These are phyloP conservation scores for Pterulicium gracile DNA, from an alignment of 1,284 basidiomycete species.

Conservation along the genomic window DNA sequence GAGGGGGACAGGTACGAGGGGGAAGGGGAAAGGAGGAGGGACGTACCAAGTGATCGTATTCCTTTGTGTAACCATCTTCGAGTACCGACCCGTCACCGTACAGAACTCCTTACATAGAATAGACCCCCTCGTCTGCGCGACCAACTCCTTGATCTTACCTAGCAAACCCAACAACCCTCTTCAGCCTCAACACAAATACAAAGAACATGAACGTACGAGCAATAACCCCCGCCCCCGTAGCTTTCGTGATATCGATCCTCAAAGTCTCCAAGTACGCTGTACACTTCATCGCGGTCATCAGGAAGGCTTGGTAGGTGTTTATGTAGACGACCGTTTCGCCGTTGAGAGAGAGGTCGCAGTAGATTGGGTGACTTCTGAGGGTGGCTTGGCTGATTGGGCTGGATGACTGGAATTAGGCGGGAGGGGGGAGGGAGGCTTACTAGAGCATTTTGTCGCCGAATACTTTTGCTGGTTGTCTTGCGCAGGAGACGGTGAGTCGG, in stretches of 20 bases:
- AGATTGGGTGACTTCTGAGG: conserved; percentile 62
- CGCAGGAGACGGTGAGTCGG: conserved; percentile 56
- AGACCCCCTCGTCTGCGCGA: not conserved
- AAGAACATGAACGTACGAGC: not conserved
- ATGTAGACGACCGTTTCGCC: conserved; percentile 47
- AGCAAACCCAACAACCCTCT: not conserved
- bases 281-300: conserved; percentile 85
- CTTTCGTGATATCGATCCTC: conserved; percentile 26
- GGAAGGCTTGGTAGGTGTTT: conserved; percentile 83
- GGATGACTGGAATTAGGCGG: too few relatives aligned
- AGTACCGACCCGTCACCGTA: not conserved
- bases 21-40: too few relatives aligned
- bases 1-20: not conserved
- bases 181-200: not conserved
- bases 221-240: not conserved
- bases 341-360: conserved; percentile 71
- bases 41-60: not conserved
- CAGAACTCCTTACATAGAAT: not conserved
- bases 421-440: conserved; percentile 30
- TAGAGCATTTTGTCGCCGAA: conserved; percentile 62
- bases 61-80: not conserved
- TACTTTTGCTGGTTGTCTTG: conserved; percentile 41
- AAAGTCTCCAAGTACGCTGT: conserved; percentile 67
- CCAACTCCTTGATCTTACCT: not conserved
- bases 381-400: conserved; percentile 58